phyloP scores from a whole-genome alignment of 768 basidiomycete species.

The Trametes cingulata region DNA sequence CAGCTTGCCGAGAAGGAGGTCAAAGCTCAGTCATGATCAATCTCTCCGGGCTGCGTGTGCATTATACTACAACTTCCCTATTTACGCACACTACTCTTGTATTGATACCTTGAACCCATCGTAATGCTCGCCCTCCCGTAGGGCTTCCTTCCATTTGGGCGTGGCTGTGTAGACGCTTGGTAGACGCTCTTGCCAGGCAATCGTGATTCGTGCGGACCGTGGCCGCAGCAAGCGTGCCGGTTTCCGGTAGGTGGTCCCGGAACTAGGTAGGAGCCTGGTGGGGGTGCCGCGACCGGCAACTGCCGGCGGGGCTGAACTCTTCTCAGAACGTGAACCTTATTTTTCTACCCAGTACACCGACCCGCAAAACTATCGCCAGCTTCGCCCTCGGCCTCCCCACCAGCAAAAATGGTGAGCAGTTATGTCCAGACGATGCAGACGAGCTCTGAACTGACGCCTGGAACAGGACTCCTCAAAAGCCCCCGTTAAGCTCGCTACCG shows the following conservation, averaged over 20 bases:
- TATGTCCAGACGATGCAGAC: neutral
- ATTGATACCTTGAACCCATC: neutral
- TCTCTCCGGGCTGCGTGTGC: neutral
- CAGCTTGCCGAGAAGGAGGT: neutral
- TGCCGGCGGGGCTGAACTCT: constrained; percentile 23
- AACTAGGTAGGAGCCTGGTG: constrained; percentile 11
- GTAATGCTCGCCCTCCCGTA: neutral
- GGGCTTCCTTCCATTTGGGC: neutral
- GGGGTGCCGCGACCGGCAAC: constrained; percentile 17
- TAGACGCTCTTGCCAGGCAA: too few species aligned
- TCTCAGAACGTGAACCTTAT: constrained; percentile 31
- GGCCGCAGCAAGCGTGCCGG: too few species aligned
- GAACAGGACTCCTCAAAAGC: constrained; percentile 81
- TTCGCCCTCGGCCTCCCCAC: constrained; percentile 30
- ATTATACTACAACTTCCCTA: neutral
- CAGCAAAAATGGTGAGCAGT: constrained; percentile 33
- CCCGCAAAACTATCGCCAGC: constrained; percentile 29
- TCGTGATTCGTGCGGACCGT: too few species aligned
- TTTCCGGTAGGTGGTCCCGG: too few species aligned
- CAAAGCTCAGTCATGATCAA: neutral
- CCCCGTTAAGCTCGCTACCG: constrained; percentile 96
- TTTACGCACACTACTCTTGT: constrained; percentile 3
- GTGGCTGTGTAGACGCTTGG: neutral
- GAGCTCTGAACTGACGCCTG: constrained; percentile 18
- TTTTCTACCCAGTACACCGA: constrained; percentile 33